Conservation (phyloP, 805 yeast species). For the Grigorovia humatica region DNA sequence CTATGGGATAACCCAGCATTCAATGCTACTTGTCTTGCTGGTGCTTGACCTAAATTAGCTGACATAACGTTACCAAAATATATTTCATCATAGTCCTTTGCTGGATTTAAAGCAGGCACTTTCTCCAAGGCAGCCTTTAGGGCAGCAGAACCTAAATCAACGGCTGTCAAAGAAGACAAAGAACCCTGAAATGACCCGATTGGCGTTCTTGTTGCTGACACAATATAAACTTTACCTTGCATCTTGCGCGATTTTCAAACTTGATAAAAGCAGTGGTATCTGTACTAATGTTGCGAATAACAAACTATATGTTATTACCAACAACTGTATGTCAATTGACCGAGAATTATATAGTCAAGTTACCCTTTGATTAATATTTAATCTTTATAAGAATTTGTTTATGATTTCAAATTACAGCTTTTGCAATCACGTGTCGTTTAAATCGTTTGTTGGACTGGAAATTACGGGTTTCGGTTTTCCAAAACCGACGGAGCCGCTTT, state of each 20-base stretch:
- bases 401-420: too few relatives aligned
- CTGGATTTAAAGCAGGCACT: slow-evolving; percentile 68
- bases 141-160: slow-evolving; percentile 87
- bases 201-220: slow-evolving; percentile 88
- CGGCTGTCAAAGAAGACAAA: slow-evolving; percentile 61
- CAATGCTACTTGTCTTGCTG: slow-evolving; percentile 95
- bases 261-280: too few relatives aligned
- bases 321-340: too few relatives aligned
- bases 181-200: slow-evolving; percentile 89
- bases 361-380: too few relatives aligned
- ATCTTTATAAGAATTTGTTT: background rate
- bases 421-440: background rate
- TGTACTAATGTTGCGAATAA: too few relatives aligned
- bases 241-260: slow-evolving; percentile 12
- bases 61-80: slow-evolving; percentile 86
- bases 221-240: slow-evolving; percentile 66
- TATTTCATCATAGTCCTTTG: slow-evolving; percentile 71
- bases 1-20: slow-evolving; percentile 76
- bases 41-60: slow-evolving; percentile 94
- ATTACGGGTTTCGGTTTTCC: background rate
- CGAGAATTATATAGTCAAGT: too few relatives aligned
- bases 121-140: slow-evolving; percentile 79
- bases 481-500: background rate
- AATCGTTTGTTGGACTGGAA: background rate
- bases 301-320: too few relatives aligned